phyloP scores from a whole-genome alignment of 2,329 filamentous ascomycete species.

The Phyllosticta capitalensis region DNA sequence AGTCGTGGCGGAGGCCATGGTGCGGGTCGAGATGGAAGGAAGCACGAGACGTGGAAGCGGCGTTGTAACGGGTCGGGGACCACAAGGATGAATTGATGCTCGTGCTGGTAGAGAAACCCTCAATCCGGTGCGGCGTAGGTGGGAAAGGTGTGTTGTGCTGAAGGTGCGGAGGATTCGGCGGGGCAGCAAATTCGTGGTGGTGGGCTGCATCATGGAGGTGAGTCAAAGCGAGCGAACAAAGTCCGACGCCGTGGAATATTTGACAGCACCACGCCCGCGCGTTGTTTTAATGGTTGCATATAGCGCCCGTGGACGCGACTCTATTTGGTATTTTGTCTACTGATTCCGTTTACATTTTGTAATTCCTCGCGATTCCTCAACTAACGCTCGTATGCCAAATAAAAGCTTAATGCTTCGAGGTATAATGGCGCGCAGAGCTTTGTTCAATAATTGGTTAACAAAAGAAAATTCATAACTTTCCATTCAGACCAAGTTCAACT shows the following conservation, averaged over 20 bases:
- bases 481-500: background rate
- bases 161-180: background rate
- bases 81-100: background rate
- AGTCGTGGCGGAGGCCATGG: constrained; percentile 25
- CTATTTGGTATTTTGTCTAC: background rate
- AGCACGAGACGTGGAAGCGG: constrained; percentile 22
- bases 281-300: background rate
- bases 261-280: background rate
- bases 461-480: background rate
- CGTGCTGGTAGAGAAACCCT: background rate
- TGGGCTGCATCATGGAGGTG: constrained; percentile 8
- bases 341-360: background rate
- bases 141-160: background rate
- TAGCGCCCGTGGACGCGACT: background rate
- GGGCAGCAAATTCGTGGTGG: constrained; percentile 10
- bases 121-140: background rate
- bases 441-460: background rate
- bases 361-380: background rate
- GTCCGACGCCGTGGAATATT: constrained; percentile 1
- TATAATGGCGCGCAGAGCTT: background rate
- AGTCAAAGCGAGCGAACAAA: constrained; percentile 10
- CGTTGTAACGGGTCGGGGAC: constrained; percentile 24
- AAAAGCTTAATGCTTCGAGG: background rate
- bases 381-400: background rate
- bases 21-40: constrained; percentile 16